Evolutionary conservation across 2,329 filamentous ascomycete genomes (phyloP).

Genomic region (Colletotrichum sp.): DNA sequence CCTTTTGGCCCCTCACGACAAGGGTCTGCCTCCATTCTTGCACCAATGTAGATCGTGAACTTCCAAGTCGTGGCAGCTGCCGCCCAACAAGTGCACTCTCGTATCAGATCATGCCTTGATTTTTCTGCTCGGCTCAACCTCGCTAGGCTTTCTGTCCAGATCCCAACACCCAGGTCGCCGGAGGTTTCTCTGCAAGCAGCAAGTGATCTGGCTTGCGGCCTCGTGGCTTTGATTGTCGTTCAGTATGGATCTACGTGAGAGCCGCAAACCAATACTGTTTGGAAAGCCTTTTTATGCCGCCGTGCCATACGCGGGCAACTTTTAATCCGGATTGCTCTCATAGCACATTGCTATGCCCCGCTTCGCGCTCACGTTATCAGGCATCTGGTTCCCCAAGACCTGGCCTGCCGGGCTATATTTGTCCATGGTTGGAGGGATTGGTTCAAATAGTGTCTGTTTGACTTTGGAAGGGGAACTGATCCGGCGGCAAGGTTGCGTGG

Average conservation of each 20-base stretch:
- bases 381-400: neutral
- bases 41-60: neutral
- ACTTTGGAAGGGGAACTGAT: neutral
- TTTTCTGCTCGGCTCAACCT: neutral
- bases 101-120: neutral
- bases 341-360: neutral
- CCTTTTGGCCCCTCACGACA: neutral
- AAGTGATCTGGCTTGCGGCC: neutral
- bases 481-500: slow-evolving; percentile 1
- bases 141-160: neutral
- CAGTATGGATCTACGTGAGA: neutral
- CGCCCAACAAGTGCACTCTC: neutral
- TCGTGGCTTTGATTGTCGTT: neutral
- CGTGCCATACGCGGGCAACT: neutral
- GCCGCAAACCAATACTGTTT: neutral
- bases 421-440: neutral
- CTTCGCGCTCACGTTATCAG: neutral
- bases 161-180: neutral
- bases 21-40: neutral
- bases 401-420: neutral
- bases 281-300: neutral
- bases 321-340: neutral
- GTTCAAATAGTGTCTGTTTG: slow-evolving; percentile 11
- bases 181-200: neutral
- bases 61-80: neutral